Evolutionary conservation across 768 basidiomycete genomes (phyloP), one percentile per base, ranked within the genome.

Genomic region (Boletus sp.): DNA sequence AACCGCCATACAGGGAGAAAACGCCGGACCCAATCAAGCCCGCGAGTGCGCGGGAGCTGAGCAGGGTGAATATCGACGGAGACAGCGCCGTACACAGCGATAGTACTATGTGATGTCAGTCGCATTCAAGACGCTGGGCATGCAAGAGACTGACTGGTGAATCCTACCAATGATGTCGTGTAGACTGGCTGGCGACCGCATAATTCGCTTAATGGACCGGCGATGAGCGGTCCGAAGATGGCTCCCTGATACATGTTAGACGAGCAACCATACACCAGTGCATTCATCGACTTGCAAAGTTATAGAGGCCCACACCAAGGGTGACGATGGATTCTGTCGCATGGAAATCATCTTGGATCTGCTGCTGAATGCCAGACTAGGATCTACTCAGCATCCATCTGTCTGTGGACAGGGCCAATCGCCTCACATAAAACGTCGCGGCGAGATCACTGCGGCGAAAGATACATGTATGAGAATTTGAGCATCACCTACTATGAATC

Each of bases 1-100:
- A 68, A 20, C 69, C 69, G 3, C 69, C 69, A 39, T 70, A 70
- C n/a, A 70, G 57, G 2, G 69, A 63, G 55, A 70, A 70, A 44
- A 68, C 62, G 10, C 56, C 64, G 0, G 69, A 64, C 1, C 69
- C 68, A 7, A 70, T 17, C 5, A 70, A 33, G 9, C 69, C 69
- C 1, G 65, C 62, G 11, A 70, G 51, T 17, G 52, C 36, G 17
- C 69, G 69, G 18, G 51, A 67, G 9, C 15, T 36, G 5, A 70
- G 58, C 29, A 70, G 44, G 24, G 47, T n/a, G 20, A 18, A 20
- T 35, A 70, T 57, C 4, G 67, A 59, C 12, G 68, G 69, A 37
- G 69, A 53, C n/a, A 70, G 8, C 17, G 69, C 54, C 1, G 67
- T 50, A 30, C 59, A 63, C 18, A 70, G 47, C 15, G 64, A 71